Conservation (phyloP, 2,329 filamentous ascomycete species). For the Westerdykella sp. region DNA sequence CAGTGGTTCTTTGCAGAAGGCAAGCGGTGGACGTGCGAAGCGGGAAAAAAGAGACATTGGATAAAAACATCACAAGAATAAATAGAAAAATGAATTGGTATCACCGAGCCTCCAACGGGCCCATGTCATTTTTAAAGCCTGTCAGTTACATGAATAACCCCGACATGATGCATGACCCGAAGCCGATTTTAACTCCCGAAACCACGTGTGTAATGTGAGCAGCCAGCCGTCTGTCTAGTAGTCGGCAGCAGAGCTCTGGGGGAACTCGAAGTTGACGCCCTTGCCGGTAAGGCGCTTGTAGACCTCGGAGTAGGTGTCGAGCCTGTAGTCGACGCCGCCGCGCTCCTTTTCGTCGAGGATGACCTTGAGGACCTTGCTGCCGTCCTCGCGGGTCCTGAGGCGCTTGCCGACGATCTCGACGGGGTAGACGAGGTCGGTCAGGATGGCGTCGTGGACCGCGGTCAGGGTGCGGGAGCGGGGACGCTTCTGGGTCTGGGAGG, state of each 20-base stretch:
- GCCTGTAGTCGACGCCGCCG: constrained; percentile 97
- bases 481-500: constrained; percentile 97
- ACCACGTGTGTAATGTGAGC: constrained; percentile 25
- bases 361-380: constrained; percentile 97
- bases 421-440: constrained; percentile 96
- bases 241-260: constrained; percentile 70
- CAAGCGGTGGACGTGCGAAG: too few relatives aligned
- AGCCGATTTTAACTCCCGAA: constrained; percentile 30
- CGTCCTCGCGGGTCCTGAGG: constrained; percentile 96
- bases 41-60: neutral
- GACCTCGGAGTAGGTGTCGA: constrained; percentile 99
- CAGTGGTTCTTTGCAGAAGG: neutral
- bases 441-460: constrained; percentile 97
- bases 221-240: constrained; percentile 63
- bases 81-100: constrained; percentile 25
- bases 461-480: constrained; percentile 96
- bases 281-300: constrained; percentile 97
- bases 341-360: constrained; percentile 99
- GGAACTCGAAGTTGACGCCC: constrained; percentile 97
- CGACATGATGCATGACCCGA: constrained; percentile 33
- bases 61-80: neutral
- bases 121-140: constrained; percentile 33
- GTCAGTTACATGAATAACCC: constrained; percentile 22
- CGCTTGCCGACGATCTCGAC: constrained; percentile 99
- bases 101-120: constrained; percentile 10